Conservation (phyloP, 106 monocot species). For the Dendrobium huoshanense region DNA sequence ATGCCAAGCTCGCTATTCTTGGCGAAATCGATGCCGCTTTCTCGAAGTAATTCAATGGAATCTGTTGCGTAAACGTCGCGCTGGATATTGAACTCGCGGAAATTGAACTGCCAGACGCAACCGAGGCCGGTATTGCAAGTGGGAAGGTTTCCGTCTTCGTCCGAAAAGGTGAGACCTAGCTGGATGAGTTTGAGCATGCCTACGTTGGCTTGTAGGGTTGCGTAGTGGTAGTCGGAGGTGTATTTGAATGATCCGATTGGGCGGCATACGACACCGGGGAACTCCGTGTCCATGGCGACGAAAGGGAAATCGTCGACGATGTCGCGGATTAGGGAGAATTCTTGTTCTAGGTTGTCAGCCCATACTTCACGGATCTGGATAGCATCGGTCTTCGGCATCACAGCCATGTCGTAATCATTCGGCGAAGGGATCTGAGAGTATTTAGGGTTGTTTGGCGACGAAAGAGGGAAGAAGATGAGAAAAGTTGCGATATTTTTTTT, state of each 20-base stretch:
- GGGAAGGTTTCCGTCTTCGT: conserved; percentile 40
- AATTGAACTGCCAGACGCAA: conserved; percentile 43
- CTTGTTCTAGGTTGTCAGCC: conserved; percentile 34
- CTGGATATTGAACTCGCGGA: conserved; percentile 28
- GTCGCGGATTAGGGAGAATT: conserved; percentile 35
- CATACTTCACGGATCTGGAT: conserved; percentile 61
- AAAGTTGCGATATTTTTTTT: too few species aligned
- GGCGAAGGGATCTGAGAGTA: too few species aligned
- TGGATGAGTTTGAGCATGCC: conserved; percentile 52
- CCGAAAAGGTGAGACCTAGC: conserved; percentile 53
- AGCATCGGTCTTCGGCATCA: conserved; percentile 2
- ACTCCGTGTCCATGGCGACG: conserved; percentile 21
- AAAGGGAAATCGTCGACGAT: conserved; percentile 43
- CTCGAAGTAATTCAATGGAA: conserved; percentile 40
- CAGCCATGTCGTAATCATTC: conserved; percentile 3
- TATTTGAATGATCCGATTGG: conserved; percentile 31
- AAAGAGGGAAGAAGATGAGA: too few species aligned
- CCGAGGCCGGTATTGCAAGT: conserved; percentile 30
- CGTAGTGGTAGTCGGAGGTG: conserved; percentile 38
- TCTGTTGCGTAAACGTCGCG: conserved; percentile 35
- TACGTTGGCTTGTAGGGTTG: conserved; percentile 48
- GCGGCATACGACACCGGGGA: conserved; percentile 45
- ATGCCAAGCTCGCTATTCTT: conserved; percentile 33
- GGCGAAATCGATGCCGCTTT: conserved; percentile 46
- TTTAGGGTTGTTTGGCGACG: too few species aligned